Evolutionary conservation across 2,329 filamentous ascomycete genomes (phyloP), one percentile per base, ranked within the genome.

Genomic region (Furcasterigmium sp.): DNA sequence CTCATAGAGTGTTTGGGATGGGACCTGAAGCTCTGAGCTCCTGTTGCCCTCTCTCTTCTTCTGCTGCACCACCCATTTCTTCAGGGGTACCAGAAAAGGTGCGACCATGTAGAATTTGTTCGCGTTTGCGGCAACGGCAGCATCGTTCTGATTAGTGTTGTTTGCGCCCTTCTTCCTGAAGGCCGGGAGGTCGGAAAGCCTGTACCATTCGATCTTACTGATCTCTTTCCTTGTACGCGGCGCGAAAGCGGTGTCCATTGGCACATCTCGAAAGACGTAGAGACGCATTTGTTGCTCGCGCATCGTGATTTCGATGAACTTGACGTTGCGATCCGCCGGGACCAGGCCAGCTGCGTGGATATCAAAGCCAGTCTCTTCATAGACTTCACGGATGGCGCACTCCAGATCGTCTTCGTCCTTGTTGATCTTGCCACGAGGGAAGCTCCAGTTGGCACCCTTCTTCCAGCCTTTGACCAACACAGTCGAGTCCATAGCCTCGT

Each of bases 91-190:
- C 43, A 97, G 72, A 59, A 98, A 98, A 0, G 91, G 91, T 0
- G 90, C 90, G 15, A 98, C 93, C 88, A 97, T 96, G 66, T 96
- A 98, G 61, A 96, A 97, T 58, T 91, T 96, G 62, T 87, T 90
- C 32, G 82, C 82, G 53, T 85, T 87, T 13, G 69, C 68, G 11
- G 79, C 65, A 23, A 68, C 65, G 11, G 77, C 73, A 28, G 76
- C 72, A 26, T 62, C 62, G 13, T 63, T 68, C 40, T 84, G 75
- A 37, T 80, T 75, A n/a, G 81, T 75, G 14, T 56, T 59, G 43
- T 79, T 73, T 38, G 62, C 62, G 15, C 72, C 72, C 58, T 85
- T 90, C 61, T 85, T 87, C 43, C 83, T 82, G 55, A 88, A 82
- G 0, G 87, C 88, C 1, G 93, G 91, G 20, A 98, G 75, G 47